These are phyloP conservation scores for Pichia sp. DNA, from an alignment of 1,139 yeast genomes.

Conservation along the genomic window DNA sequence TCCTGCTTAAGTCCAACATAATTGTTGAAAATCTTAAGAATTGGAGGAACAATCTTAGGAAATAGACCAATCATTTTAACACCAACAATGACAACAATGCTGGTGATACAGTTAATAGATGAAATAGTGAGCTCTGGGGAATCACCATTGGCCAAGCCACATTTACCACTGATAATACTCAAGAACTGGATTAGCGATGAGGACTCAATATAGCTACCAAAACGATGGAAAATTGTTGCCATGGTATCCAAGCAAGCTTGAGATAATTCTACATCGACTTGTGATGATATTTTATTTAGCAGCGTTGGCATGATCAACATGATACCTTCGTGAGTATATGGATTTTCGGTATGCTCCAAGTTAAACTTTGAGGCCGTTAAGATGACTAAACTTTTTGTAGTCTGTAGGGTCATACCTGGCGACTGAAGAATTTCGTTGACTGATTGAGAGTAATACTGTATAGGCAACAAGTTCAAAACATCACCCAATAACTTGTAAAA, in stretches of 20 bases:
- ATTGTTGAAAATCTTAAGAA: slow-evolving; percentile 54
- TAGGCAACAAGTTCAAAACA: slow-evolving; percentile 68
- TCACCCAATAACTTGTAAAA: slow-evolving; percentile 53
- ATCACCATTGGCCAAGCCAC: slow-evolving; percentile 43
- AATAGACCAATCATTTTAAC: slow-evolving; percentile 82
- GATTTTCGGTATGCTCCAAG: slow-evolving; percentile 50
- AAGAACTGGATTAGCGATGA: slow-evolving; percentile 48
- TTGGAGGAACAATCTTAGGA: slow-evolving; percentile 78
- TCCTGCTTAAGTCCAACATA: slow-evolving; percentile 36
- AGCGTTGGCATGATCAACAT: slow-evolving; percentile 46
- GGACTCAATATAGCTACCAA: slow-evolving; percentile 50
- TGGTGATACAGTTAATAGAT: slow-evolving; percentile 68
- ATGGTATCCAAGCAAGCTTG: slow-evolving; percentile 71
- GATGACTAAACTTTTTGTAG: slow-evolving; percentile 52
- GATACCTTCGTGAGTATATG: slow-evolving; percentile 44
- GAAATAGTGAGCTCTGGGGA: slow-evolving; percentile 66
- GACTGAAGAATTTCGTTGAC: slow-evolving; percentile 46
- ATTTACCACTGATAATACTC: slow-evolving; percentile 46
- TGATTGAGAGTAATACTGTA: slow-evolving; percentile 65
- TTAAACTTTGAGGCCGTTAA: slow-evolving; percentile 71
- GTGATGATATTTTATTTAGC: slow-evolving; percentile 40
- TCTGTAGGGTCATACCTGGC: slow-evolving; percentile 29
- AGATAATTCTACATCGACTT: slow-evolving; percentile 46
- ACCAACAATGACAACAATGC: slow-evolving; percentile 69
- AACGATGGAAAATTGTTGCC: slow-evolving; percentile 59